These are phyloP conservation scores for Auricularia sp. DNA, from an alignment of 768 basidiomycete species.

Conservation along the genomic window DNA sequence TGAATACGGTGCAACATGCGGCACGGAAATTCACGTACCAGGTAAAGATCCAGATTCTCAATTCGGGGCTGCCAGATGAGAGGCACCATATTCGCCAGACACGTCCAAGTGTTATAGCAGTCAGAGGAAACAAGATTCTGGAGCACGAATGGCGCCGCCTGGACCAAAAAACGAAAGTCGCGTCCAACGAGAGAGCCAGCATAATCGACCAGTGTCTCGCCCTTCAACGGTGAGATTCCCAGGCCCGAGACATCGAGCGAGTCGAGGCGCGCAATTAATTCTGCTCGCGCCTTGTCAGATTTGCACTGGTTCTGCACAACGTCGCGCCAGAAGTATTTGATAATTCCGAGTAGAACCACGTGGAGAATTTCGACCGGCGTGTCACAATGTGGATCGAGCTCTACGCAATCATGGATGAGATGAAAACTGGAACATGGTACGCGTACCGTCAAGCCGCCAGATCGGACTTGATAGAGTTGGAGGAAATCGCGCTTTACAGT, in stretches of 20 bases:
- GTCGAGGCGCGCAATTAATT: slow-evolving; percentile 14
- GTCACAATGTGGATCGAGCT: slow-evolving; percentile 10
- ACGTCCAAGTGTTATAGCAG: background rate
- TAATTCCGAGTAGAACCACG: slow-evolving; percentile 33
- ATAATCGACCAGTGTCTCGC: slow-evolving; percentile 28
- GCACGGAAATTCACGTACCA: background rate
- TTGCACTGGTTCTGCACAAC: slow-evolving; percentile 8
- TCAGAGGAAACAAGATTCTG: slow-evolving; percentile 18
- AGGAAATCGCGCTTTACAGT: background rate
- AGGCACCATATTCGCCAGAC: background rate
- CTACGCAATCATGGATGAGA: background rate
- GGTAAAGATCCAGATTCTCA: background rate
- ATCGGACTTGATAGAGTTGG: background rate
- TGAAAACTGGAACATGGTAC: background rate
- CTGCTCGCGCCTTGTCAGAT: background rate
- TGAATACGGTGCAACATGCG: background rate
- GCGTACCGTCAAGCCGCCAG: background rate
- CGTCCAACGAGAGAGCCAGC: slow-evolving; percentile 29
- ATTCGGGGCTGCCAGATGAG: slow-evolving; percentile 1
- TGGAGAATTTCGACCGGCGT: slow-evolving; percentile 20
- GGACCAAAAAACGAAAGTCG: slow-evolving; percentile 24
- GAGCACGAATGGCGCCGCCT: slow-evolving; percentile 22
- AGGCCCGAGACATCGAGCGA: slow-evolving; percentile 20
- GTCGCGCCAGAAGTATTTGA: slow-evolving; percentile 43
- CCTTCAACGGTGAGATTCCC: slow-evolving; percentile 21